Evolutionary conservation across 768 basidiomycete species (phyloP).

Genomic region (Phanerodontia chrysosporium): DNA sequence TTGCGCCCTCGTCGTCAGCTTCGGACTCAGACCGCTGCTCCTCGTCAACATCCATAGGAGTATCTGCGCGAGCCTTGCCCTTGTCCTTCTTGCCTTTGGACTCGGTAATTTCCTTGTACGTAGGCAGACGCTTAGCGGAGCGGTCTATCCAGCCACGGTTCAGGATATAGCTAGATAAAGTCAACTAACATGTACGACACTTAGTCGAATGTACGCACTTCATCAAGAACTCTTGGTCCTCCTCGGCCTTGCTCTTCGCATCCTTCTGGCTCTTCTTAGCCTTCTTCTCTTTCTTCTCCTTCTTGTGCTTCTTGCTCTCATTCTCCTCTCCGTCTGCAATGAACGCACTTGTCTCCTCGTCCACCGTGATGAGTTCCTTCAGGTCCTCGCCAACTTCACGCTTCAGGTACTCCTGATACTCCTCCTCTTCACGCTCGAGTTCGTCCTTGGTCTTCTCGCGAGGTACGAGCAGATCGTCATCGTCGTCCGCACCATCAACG

Average conservation of each 20-base stretch:
- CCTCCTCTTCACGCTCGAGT: conserved; percentile 72
- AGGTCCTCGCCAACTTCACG: conserved; percentile 79
- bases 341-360: conserved; percentile 22
- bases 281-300: conserved; percentile 29
- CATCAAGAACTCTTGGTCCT: conserved; percentile 84
- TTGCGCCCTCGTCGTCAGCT: conserved; percentile 25
- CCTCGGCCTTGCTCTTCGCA: conserved; percentile 51
- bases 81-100: conserved; percentile 27
- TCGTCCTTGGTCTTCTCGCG: conserved; percentile 80
- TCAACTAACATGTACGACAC: not conserved
- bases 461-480: conserved; percentile 65
- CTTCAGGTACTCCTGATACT: conserved; percentile 79
- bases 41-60: conserved; percentile 19
- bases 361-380: conserved; percentile 59
- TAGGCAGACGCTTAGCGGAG: conserved; percentile 68
- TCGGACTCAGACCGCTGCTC: conserved; percentile 27
- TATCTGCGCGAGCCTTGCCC: conserved; percentile 16
- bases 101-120: conserved; percentile 73
- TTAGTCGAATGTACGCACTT: conserved; percentile 71
- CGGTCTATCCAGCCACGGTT: conserved; percentile 97
- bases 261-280: no score
- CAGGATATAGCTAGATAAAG: conserved; percentile 76
- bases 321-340: conserved; percentile 20
- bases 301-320: conserved; percentile 24
- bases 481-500: conserved; percentile 27